Base-by-base conservation (phyloP, 2,329 filamentous ascomycete genomes). In the Bipolaris cookei region DNA sequence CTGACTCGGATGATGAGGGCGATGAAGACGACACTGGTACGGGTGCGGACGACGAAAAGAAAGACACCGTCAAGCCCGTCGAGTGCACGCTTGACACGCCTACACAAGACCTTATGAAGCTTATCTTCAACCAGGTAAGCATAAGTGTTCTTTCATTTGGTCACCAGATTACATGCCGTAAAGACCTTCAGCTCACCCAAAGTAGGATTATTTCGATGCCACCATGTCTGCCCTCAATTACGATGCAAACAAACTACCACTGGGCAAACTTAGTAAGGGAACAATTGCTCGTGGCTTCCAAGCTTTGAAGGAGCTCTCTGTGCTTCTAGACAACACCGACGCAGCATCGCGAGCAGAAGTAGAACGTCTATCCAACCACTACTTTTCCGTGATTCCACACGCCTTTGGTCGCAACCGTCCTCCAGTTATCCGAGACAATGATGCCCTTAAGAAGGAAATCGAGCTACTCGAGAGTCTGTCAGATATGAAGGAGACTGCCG, bases 301-400 rank as follows among this genome's bases (percentile, higher is more conserved):
- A 68, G 82, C 87, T 6, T 81, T 97, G 51, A 94, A 95, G 69
- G 85, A 91, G 37, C 81, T 96, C 3, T 85, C 90, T 1, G 86
- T 83, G 3, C 77, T 92, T 3, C 76, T 94, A n/a, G 78, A 85
- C 34, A 79, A 87, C 57, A 77, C 80, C 0, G 67, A 70, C 3
- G 72, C 85, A 0, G 84, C 85, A 0, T 51, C 65, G 0, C 73
- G 76, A 10, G 71, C 78, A 39, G 84, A 86, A 0, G 82, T 83
- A 1, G 86, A 90, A 64, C 71, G 84, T 0, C 78, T 94, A 2
- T 93, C 91, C 30, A 93, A 96, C 67, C 79, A 82, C 10, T 96
- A 91, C 76, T 95, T 93, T 74, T 90, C 89, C 0, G 79, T 90
- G 38, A 96, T 97, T 59, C 92, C 92, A 0, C 92, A 96, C 69